A percentile compares a stretch with the other conserved stretches of the same genome.
phyloP scores from a whole-genome alignment of 345 rosid genomes.

The Gossypium raimondii region DNA sequence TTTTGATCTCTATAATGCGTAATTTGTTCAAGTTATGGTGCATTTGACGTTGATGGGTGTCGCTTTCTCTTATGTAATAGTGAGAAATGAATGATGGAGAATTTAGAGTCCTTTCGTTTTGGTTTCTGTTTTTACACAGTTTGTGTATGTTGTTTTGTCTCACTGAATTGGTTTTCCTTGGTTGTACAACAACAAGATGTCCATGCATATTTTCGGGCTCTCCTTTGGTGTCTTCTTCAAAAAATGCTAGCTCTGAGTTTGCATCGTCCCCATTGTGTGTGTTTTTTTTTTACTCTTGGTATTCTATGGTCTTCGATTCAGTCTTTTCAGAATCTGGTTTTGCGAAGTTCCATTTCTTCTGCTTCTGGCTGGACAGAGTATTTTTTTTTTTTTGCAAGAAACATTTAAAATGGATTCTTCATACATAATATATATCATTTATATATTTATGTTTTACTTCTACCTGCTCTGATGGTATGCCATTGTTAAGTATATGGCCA shows the following conservation, averaged over 20 bases:
- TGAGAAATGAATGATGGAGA: conserved; percentile 11
- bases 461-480: neutral
- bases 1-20: conserved; percentile 33
- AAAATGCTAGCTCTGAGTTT: neutral
- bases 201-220: neutral
- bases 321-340: conserved; percentile 12
- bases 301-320: conserved; percentile 10
- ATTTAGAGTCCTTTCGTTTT: conserved; percentile 16
- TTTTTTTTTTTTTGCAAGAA: no score
- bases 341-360: conserved; percentile 17
- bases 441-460: neutral
- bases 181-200: conserved; percentile 15
- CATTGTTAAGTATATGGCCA: neutral
- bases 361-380: conserved; percentile 22
- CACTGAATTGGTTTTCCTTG: conserved; percentile 27
- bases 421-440: no score
- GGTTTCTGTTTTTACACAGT: conserved; percentile 21
- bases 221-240: neutral
- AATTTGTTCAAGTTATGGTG: conserved; percentile 1
- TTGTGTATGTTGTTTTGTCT: conserved; percentile 52
- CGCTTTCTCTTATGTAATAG: conserved; percentile 30
- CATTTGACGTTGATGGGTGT: conserved; percentile 27
- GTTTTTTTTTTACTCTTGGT: conserved; percentile 19
- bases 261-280: conserved; percentile 24
- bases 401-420: no score